Conservation (phyloP, 495 filamentous ascomycete genomes). For the Choiromyces venosus region DNA sequence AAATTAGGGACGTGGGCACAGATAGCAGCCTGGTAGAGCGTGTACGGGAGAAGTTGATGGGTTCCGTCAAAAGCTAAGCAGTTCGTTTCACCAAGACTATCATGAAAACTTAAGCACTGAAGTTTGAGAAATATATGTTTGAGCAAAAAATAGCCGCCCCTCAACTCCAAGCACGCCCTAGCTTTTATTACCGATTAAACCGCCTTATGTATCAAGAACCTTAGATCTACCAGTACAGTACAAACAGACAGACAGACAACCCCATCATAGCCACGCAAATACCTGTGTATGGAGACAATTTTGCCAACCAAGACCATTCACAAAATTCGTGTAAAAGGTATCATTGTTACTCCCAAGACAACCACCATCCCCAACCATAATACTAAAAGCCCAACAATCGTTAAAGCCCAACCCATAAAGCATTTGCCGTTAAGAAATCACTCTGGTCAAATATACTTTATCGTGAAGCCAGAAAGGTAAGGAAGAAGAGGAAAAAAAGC, state of each 20-base stretch:
- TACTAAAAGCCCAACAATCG: background rate
- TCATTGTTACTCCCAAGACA: slow-evolving; percentile 1
- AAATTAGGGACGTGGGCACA: slow-evolving; percentile 4
- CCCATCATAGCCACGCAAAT: background rate
- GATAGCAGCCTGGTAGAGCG: background rate
- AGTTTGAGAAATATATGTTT: background rate
- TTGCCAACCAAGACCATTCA: background rate
- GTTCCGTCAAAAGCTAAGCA: background rate
- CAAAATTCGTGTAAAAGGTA: background rate
- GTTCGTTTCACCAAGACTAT: background rate
- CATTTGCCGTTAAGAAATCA: background rate
- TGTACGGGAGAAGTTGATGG: background rate
- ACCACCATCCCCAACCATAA: background rate
- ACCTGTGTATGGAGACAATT: background rate
- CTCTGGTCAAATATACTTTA: background rate
- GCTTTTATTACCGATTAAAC: background rate
- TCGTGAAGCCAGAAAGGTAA: background rate
- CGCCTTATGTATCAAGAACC: background rate
- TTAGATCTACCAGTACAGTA: background rate
- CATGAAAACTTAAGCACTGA: background rate
- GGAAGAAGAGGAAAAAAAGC: background rate
- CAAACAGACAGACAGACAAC: background rate
- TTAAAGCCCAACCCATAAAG: background rate
- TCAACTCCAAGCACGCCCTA: background rate
- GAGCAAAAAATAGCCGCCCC: background rate